Conservation (phyloP, 164 flowering plant genomes). For the Tinospora cordifolia region DNA sequence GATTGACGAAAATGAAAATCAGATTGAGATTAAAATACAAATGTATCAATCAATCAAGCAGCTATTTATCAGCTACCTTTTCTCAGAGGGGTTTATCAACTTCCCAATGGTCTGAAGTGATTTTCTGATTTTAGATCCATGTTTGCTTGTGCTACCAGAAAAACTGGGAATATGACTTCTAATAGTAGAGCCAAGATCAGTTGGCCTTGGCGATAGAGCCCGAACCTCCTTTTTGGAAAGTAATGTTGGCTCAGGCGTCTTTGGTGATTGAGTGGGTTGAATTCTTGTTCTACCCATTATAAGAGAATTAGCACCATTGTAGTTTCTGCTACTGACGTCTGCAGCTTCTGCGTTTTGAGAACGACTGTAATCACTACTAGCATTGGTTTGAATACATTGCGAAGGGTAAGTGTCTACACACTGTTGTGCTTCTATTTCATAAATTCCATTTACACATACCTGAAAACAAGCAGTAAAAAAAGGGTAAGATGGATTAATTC, state of each 20-base stretch:
- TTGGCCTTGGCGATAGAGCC: constrained; percentile 22
- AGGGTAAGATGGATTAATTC: background rate
- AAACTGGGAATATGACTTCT: constrained; percentile 29
- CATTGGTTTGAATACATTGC: background rate
- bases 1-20: background rate
- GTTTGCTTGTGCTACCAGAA: constrained; percentile 26
- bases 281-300: constrained; percentile 23
- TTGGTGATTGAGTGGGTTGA: constrained; percentile 29
- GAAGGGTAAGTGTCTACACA: background rate
- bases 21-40: background rate
- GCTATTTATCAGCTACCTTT: constrained; percentile 33
- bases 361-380: constrained; percentile 4
- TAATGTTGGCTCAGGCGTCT: constrained; percentile 44
- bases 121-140: constrained; percentile 67
- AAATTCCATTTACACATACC: constrained; percentile 5
- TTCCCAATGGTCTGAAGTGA: constrained; percentile 77
- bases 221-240: constrained; percentile 22
- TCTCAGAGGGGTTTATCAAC: constrained; percentile 73
- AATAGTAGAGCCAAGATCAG: constrained; percentile 21
- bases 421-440: background rate
- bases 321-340: constrained; percentile 13
- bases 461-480: constrained; percentile 6
- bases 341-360: constrained; percentile 21
- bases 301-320: constrained; percentile 14
- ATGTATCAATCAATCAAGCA: background rate